Evolutionary conservation across 2,329 filamentous ascomycete genomes (phyloP).

Genomic region (Chaetothyriales sp.): DNA sequence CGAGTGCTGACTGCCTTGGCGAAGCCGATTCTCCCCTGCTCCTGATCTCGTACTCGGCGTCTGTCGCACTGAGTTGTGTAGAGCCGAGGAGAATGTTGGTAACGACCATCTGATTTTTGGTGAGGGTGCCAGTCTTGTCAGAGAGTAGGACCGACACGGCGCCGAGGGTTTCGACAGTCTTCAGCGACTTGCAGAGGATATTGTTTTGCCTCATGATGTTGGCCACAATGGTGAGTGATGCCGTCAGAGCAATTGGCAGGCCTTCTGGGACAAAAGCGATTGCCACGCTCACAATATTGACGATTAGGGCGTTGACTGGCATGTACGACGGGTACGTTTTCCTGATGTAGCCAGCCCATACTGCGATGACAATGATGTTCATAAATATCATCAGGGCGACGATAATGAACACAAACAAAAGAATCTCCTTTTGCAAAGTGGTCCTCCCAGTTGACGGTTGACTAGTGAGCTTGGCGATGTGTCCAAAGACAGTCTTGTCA

Average conservation of each 20-base stretch:
- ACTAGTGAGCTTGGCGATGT: constrained; percentile 59
- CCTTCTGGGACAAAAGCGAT: constrained; percentile 67
- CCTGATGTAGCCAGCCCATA: constrained; percentile 61
- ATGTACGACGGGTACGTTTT: constrained; percentile 57
- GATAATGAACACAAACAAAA: constrained; percentile 60
- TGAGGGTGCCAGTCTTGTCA: constrained; percentile 54
- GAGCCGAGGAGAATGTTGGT: constrained; percentile 52
- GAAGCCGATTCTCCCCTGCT: constrained; percentile 15
- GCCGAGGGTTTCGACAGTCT: constrained; percentile 64
- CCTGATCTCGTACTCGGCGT: constrained; percentile 34
- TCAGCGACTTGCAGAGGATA: constrained; percentile 65
- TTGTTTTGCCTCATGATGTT: constrained; percentile 65
- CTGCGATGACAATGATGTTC: constrained; percentile 43
- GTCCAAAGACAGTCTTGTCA: constrained; percentile 60
- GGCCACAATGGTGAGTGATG: constrained; percentile 60
- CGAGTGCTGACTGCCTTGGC: constrained; percentile 29
- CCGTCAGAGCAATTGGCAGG: constrained; percentile 55
- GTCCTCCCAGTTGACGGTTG: constrained; percentile 55
- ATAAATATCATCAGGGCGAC: constrained; percentile 45
- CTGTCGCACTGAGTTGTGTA: constrained; percentile 38
- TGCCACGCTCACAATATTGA: constrained; percentile 57
- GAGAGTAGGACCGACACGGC: constrained; percentile 61
- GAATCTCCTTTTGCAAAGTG: constrained; percentile 57
- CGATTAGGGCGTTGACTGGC: constrained; percentile 56
- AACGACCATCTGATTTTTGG: constrained; percentile 57